These are phyloP conservation scores for Kockovaella imperatae DNA, from an alignment of 768 basidiomycete genomes.

Conservation along the genomic window DNA sequence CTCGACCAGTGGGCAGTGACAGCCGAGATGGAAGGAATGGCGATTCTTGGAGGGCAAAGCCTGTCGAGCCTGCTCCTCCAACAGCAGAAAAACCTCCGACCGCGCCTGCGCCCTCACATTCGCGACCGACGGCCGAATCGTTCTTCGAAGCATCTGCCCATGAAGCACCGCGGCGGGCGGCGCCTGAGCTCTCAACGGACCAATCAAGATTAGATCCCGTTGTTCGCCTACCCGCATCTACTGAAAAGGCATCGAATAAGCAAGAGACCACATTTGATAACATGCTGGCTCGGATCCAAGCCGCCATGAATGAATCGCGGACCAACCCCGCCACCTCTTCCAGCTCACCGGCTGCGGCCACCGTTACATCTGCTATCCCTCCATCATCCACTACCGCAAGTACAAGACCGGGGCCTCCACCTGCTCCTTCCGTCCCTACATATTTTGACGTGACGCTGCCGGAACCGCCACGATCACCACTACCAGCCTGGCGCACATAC, in stretches of 20 bases:
- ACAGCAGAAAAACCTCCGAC: neutral
- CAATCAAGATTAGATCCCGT: neutral
- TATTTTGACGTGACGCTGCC: slow-evolving; percentile 36
- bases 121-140: slow-evolving; percentile 20
- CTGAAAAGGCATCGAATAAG: slow-evolving; percentile 4
- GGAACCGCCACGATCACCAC: slow-evolving; percentile 37
- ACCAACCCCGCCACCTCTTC: slow-evolving; percentile 1
- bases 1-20: slow-evolving; percentile 17
- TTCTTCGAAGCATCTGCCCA: slow-evolving; percentile 10
- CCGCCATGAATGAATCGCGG: slow-evolving; percentile 36
- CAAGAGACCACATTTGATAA: slow-evolving; percentile 33
- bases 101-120: neutral
- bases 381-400: too few species aligned
- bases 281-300: slow-evolving; percentile 42
- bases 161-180: slow-evolving; percentile 2
- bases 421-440: slow-evolving; percentile 10
- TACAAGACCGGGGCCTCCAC: too few species aligned
- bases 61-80: neutral
- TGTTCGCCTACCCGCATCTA: neutral
- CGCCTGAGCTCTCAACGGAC: neutral
- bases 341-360: neutral
- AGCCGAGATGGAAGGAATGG: too few species aligned
- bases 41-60: slow-evolving; percentile 15
- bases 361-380: neutral
- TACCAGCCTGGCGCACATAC: slow-evolving; percentile 45